phyloP scores from a whole-genome alignment of 2,329 filamentous ascomycete species.

The Ascochyta viciae-villosae region DNA sequence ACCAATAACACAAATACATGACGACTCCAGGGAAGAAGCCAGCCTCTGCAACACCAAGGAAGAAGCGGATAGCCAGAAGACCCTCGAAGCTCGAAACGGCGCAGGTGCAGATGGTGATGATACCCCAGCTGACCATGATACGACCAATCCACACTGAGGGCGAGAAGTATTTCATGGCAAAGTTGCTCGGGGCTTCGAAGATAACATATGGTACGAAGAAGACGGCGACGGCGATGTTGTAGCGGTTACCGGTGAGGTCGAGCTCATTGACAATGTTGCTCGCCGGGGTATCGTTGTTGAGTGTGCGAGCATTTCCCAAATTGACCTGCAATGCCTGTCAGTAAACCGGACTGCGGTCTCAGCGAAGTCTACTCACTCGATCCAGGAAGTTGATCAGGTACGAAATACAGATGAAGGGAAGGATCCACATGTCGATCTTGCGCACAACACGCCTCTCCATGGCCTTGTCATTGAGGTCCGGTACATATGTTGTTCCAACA shows the following conservation, averaged over 20 bases:
- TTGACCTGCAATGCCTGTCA: conserved; percentile 21
- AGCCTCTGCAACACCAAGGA: conserved; percentile 74
- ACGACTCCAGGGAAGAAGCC: conserved; percentile 69
- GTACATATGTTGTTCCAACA: conserved; percentile 17
- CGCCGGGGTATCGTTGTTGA: conserved; percentile 26
- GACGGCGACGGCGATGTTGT: conserved; percentile 27
- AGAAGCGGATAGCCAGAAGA: conserved; percentile 56
- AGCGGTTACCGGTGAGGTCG: conserved; percentile 22
- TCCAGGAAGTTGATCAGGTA: conserved; percentile 32
- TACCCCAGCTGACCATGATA: conserved; percentile 78
- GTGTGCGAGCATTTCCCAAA: conserved; percentile 30
- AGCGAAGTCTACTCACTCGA: conserved; percentile 11
- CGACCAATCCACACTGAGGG: conserved; percentile 41
- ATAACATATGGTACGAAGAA: conserved; percentile 62
- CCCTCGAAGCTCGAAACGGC: conserved; percentile 67
- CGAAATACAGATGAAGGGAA: conserved; percentile 30
- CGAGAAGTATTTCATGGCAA: conserved; percentile 47
- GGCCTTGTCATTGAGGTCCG: conserved; percentile 29
- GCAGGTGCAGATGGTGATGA: conserved; percentile 71
- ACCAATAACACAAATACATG: conserved; percentile 84
- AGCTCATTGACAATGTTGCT: conserved; percentile 28
- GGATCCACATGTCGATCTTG: conserved; percentile 28
- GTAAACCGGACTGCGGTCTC: neutral
- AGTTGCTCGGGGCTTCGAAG: conserved; percentile 68
- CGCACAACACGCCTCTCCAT: conserved; percentile 29